Percentiles rank a stretch among this genome's conserved stretches.
These are phyloP conservation scores for Beauveria sp. DNA, from an alignment of 2,329 filamentous ascomycete genomes.

Conservation along the genomic window DNA sequence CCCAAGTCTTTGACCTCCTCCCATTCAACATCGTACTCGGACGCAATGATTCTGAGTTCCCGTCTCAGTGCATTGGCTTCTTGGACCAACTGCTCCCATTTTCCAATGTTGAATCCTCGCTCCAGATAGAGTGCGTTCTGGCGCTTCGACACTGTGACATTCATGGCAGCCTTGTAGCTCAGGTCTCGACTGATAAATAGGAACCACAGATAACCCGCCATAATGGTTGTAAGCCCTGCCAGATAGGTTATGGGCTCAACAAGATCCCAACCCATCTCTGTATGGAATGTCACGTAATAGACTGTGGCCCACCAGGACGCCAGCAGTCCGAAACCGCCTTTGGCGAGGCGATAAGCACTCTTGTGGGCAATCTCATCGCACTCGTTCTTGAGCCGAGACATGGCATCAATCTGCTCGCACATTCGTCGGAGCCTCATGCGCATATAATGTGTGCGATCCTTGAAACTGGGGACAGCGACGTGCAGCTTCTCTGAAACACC, in stretches of 20 bases:
- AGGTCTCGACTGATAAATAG: constrained; percentile 87
- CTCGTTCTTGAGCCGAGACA: constrained; percentile 69
- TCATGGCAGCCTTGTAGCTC: constrained; percentile 77
- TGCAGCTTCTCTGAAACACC: constrained; percentile 57
- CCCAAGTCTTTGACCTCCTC: constrained; percentile 68
- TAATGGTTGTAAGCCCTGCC: constrained; percentile 75
- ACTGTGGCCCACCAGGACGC: constrained; percentile 75
- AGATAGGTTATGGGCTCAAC: constrained; percentile 90
- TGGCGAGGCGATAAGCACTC: constrained; percentile 69
- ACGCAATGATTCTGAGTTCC: constrained; percentile 73
- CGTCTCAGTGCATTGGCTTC: constrained; percentile 69
- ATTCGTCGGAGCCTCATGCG: constrained; percentile 68
- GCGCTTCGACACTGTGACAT: constrained; percentile 72
- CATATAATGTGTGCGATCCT: constrained; percentile 84
- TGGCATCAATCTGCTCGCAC: constrained; percentile 56
- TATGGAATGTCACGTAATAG: constrained; percentile 64
- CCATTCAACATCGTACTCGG: constrained; percentile 88
- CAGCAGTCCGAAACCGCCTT: constrained; percentile 68
- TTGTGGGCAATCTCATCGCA: constrained; percentile 73
- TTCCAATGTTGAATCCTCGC: constrained; percentile 65
- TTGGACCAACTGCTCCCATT: constrained; percentile 72
- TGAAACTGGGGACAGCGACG: constrained; percentile 78
- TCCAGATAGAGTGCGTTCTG: constrained; percentile 70
- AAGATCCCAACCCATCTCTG: constrained; percentile 78
- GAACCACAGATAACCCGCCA: constrained; percentile 90